Evolutionary conservation across 2,329 filamentous ascomycete species (phyloP).

Genomic region (Biscogniauxia sp.): DNA sequence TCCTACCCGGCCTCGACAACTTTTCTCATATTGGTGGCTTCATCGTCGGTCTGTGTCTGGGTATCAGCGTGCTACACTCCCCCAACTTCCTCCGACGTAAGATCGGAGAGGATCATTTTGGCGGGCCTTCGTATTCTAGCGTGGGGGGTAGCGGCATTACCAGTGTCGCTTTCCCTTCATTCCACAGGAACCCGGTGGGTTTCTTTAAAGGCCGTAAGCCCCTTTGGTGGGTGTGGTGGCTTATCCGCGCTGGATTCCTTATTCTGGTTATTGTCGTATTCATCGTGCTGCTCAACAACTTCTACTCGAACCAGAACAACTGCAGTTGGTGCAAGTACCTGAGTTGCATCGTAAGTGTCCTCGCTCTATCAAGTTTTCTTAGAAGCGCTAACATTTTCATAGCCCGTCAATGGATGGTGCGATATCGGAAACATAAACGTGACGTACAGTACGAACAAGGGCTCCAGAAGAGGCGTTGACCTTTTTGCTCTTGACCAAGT

Average conservation of each 20-base stretch:
- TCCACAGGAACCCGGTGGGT: slow-evolving; percentile 62
- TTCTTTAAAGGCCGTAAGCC: slow-evolving; percentile 94
- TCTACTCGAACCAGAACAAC: slow-evolving; percentile 73
- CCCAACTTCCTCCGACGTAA: slow-evolving; percentile 75
- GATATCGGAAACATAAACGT: slow-evolving; percentile 29
- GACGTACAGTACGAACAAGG: slow-evolving; percentile 12
- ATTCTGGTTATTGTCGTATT: slow-evolving; percentile 82
- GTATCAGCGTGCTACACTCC: slow-evolving; percentile 83
- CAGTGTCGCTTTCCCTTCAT: slow-evolving; percentile 48
- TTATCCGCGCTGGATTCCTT: slow-evolving; percentile 74
- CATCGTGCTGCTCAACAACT: slow-evolving; percentile 84
- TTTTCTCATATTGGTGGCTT: slow-evolving; percentile 97
- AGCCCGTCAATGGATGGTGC: slow-evolving; percentile 34
- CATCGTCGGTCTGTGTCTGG: slow-evolving; percentile 83
- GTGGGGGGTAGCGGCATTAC: slow-evolving; percentile 49
- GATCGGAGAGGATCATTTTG: slow-evolving; percentile 59
- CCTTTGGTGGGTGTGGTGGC: slow-evolving; percentile 97
- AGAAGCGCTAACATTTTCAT: slow-evolving; percentile 6
- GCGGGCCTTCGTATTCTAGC: slow-evolving; percentile 63
- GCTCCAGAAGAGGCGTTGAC: slow-evolving; percentile 16
- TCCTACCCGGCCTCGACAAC: slow-evolving; percentile 92
- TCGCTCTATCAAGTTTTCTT: slow-evolving; percentile 2
- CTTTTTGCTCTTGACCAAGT: slow-evolving; percentile 20
- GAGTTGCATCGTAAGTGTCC: slow-evolving; percentile 77
- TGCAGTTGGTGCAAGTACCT: slow-evolving; percentile 96